phyloP scores from a whole-genome alignment of 139 green algal genomes.

The Chlorella vulgaris region DNA sequence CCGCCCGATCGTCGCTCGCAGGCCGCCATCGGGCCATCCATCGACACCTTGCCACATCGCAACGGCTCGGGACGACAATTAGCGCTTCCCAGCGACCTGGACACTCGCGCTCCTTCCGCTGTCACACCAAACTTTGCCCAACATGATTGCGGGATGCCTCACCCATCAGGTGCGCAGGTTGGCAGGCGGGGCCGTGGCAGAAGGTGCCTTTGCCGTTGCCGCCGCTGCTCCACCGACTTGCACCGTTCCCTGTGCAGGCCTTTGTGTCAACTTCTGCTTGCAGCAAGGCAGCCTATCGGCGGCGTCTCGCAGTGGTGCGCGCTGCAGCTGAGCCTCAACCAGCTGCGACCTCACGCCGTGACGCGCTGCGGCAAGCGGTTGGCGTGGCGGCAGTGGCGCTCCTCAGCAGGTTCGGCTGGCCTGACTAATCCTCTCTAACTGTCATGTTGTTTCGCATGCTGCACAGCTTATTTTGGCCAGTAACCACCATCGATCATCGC shows the following conservation, averaged over 20 bases:
- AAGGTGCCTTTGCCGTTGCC: background rate
- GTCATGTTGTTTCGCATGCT: background rate
- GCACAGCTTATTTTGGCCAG: background rate
- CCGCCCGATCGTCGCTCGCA: no score
- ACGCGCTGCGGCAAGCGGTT: slow-evolving; percentile 1
- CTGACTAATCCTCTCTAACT: no score
- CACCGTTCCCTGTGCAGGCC: background rate
- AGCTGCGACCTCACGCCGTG: background rate
- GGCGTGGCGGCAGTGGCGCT: background rate
- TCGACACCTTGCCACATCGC: no score
- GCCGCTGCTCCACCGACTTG: background rate
- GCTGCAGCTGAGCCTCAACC: background rate
- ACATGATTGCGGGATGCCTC: background rate
- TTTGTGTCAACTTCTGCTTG: background rate
- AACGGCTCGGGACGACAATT: no score
- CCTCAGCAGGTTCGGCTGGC: background rate
- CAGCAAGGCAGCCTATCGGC: background rate
- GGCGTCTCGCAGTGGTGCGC: background rate
- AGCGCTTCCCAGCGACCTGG: no score
- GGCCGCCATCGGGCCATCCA: no score
- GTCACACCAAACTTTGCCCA: background rate
- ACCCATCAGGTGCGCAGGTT: background rate
- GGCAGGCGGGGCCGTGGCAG: background rate
- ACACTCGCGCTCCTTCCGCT: background rate
- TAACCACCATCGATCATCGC: no score